phyloP scores from a whole-genome alignment of 441 rosid genomes.

The Jatropha podagrica region DNA sequence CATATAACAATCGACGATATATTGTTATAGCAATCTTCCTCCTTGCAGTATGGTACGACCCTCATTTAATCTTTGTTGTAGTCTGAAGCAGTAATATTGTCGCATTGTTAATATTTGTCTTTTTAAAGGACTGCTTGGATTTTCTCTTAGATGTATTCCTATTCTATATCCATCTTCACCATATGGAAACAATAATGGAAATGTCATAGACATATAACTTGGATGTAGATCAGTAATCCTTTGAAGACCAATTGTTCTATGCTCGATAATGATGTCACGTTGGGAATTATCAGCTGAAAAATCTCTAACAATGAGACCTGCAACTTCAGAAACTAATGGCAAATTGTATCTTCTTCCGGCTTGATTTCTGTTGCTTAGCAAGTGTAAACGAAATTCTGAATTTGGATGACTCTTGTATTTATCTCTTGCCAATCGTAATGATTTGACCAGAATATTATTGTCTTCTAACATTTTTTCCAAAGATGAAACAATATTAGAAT shows the following conservation, averaged over 20 bases:
- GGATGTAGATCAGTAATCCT: neutral
- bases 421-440: neutral
- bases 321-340: neutral
- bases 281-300: neutral
- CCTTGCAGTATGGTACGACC: neutral
- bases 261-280: neutral
- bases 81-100: neutral
- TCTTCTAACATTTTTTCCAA: slow-evolving; percentile 15
- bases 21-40: neutral
- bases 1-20: neutral
- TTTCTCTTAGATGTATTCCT: neutral
- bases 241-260: neutral
- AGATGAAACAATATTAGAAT: neutral
- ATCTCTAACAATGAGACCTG: neutral
- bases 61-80: neutral
- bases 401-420: too few species aligned
- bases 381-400: neutral
- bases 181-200: neutral
- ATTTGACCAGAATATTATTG: slow-evolving; percentile 6
- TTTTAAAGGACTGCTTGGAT: neutral
- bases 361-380: neutral
- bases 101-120: neutral
- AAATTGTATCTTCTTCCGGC: neutral
- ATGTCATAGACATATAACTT: neutral
- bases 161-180: neutral